Evolutionary conservation across 2,329 filamentous ascomycete genomes (phyloP), one percentile per base, ranked within the genome.

Genomic region (Trichoderma hamatum): DNA sequence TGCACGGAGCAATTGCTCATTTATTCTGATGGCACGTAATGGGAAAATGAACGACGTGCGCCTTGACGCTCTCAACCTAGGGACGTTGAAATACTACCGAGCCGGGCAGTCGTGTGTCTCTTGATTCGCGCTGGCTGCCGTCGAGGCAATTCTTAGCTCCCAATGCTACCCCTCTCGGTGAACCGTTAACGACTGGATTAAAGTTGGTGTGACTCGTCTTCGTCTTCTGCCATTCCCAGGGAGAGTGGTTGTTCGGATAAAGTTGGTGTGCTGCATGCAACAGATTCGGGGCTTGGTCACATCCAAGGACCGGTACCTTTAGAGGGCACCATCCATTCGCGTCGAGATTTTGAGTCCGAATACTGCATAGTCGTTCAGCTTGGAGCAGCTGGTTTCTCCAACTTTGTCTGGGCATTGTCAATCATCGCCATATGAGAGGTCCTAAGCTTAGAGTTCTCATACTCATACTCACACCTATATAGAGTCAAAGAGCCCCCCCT

Each of bases 251-350:
- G 43, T 32, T 55, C 36, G 54, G 61, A 69, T 52, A 30, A 60
- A 60, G 67, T 52, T 65, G 67, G 67, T 65, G 67, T 69, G 39
- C 67, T 65, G 61, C 67, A 65, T 66, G 54, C 67, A 28, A 65
- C 54, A 43, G 54, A 34, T 55, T 60, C 49, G 61, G 60, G 30
- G 55, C 28, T 60, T 58, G 21, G 43, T 46, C 54, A 55, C 49
- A 65, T 55, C 52, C 46, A 51, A 34, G 67, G 51, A 59, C 39
- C 28, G 67, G 67, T 58, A 56, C 61, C 43, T 65, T 26, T 28
- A 28, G 36, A 66, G 46, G 60, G 52, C 60, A 54, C 56, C 65
- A 61, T 68, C 34, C 65, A 43, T 62, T 56, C 66, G 66, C 49
- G 56, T 68, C 32, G 56, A 43, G 13, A 61, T 68, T 56, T 68